Percentiles rank a stretch among this genome's conserved stretches.
Evolutionary conservation across 345 rosid genomes (phyloP).

Genomic region (Mangifera indica): DNA sequence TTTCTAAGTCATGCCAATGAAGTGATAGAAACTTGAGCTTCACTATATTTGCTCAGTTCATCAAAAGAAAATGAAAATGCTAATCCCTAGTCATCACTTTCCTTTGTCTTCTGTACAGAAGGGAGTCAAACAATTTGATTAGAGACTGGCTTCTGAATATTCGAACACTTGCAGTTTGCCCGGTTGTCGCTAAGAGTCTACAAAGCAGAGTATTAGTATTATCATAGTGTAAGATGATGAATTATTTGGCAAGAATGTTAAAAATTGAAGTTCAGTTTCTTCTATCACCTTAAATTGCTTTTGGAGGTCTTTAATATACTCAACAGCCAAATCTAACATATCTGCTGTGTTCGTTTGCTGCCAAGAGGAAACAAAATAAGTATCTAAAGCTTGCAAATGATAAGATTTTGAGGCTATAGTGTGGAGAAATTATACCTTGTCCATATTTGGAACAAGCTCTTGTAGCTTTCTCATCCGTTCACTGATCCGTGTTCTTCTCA

Average conservation of each 20-base stretch:
- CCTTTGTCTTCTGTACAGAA: slow-evolving; percentile 19
- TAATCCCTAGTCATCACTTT: slow-evolving; percentile 12
- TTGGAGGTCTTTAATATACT: slow-evolving; percentile 93
- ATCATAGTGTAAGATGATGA: not conserved
- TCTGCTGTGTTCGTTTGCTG: slow-evolving; percentile 98
- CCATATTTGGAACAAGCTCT: slow-evolving; percentile 97
- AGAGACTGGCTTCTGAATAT: slow-evolving; percentile 32
- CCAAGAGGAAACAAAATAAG: slow-evolving; percentile 16
- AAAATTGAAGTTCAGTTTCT: not conserved
- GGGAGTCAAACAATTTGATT: slow-evolving; percentile 34
- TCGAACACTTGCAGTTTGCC: slow-evolving; percentile 63
- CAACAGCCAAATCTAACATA: slow-evolving; percentile 97
- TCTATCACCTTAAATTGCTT: slow-evolving; percentile 64
- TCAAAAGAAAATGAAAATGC: slow-evolving; percentile 17
- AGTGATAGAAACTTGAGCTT: not conserved
- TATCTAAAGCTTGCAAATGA: not conserved
- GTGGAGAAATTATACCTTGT: slow-evolving; percentile 53
- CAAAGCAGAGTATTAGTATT: slow-evolving; percentile 8
- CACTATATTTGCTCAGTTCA: slow-evolving; percentile 2
- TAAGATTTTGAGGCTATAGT: not conserved
- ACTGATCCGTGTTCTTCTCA: slow-evolving; percentile 92
- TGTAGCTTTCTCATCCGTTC: slow-evolving; percentile 96
- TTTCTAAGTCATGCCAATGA: not conserved
- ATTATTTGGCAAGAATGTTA: not conserved
- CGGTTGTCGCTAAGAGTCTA: slow-evolving; percentile 59